Base-by-base conservation (phyloP, 2,329 filamentous ascomycete species). In the Pseudohalonectria lignicola region DNA sequence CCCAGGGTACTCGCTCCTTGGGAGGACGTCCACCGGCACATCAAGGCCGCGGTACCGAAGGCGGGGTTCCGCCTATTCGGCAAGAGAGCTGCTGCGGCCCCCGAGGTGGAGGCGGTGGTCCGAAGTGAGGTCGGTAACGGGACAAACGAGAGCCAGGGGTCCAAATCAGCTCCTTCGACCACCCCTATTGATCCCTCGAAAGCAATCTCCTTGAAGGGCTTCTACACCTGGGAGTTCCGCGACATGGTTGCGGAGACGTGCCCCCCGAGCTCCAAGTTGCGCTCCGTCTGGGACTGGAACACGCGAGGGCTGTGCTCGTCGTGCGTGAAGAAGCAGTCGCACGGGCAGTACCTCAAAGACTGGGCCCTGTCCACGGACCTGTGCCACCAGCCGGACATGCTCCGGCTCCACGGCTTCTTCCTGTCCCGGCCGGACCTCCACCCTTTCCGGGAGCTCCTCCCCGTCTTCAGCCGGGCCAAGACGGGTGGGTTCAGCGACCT, bases 351-450 rank as follows among this genome's bases (percentile, higher is more conserved):
- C 48, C 60, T 86, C 5, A 62, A 66, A 4, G 67, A 83, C 47
- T 88, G 82, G 77, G 64, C 68, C 1, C 53, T 68, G 8, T 74
- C 80, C 5, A 69, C 77, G 5, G 72, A 85, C 34, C 68, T 81
- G 20, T 93, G 86, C 52, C 73, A 82, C 42, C 85, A 92, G 50
- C 81, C 86, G 1, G 86, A 92, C 45, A 63, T 90, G 23, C 72
- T 76, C 20, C 69, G 79, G 43, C 65, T 90, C 1, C 84, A 90
- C 49, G 81, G 83, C 31, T 76, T 90, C 50, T 76, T 84, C 53
- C 66, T 83, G 30, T 76, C 73, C 0, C 73, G 80, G 0, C 72
- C 80, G 7, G 66, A 71, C 1, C 66, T 76, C 44, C 72, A 74
- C 35, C 72, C 78, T 0, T 71, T 80, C 1, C 70, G 75, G 43